Percentiles rank a stretch among this genome's conserved stretches.
Evolutionary conservation across 1,284 basidiomycete species (phyloP).

Genomic region (Malassezia vespertilionis): DNA sequence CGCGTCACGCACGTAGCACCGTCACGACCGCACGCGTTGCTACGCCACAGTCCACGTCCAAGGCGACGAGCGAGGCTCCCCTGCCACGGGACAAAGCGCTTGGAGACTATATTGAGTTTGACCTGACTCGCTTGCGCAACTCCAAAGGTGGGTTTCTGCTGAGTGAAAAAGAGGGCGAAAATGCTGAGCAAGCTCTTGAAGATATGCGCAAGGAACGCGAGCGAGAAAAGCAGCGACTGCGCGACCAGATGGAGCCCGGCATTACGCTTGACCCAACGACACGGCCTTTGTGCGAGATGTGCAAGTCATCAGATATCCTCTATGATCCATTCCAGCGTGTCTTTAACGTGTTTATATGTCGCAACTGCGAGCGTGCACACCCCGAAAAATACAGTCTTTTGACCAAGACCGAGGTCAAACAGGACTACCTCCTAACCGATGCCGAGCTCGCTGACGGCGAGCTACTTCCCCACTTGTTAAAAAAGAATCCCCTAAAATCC

Average conservation of each 20-base stretch:
- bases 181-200: slow-evolving; percentile 28
- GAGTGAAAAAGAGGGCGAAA: slow-evolving; percentile 24
- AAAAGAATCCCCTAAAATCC: slow-evolving; percentile 90
- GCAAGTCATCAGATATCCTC: slow-evolving; percentile 32
- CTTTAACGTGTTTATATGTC: slow-evolving; percentile 63
- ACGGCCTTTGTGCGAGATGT: slow-evolving; percentile 30
- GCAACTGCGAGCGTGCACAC: slow-evolving; percentile 65
- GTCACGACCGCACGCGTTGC: slow-evolving; percentile 10
- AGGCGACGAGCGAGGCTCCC: neutral
- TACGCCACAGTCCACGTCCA: neutral
- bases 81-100: slow-evolving; percentile 35
- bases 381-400: slow-evolving; percentile 79
- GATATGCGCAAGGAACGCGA: slow-evolving; percentile 39
- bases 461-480: slow-evolving; percentile 80
- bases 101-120: slow-evolving; percentile 46
- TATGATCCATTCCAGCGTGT: slow-evolving; percentile 33
- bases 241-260: slow-evolving; percentile 32
- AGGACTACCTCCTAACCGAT: slow-evolving; percentile 52
- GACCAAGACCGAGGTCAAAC: slow-evolving; percentile 97
- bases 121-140: slow-evolving; percentile 41
- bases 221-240: slow-evolving; percentile 33
- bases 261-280: slow-evolving; percentile 34
- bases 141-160: slow-evolving; percentile 45
- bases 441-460: slow-evolving; percentile 84
- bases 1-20: neutral